Percentiles rank a stretch among this genome's conserved stretches.
phyloP scores from a whole-genome alignment of 305 asterid genomes.

The Fraxinus paxiana region DNA sequence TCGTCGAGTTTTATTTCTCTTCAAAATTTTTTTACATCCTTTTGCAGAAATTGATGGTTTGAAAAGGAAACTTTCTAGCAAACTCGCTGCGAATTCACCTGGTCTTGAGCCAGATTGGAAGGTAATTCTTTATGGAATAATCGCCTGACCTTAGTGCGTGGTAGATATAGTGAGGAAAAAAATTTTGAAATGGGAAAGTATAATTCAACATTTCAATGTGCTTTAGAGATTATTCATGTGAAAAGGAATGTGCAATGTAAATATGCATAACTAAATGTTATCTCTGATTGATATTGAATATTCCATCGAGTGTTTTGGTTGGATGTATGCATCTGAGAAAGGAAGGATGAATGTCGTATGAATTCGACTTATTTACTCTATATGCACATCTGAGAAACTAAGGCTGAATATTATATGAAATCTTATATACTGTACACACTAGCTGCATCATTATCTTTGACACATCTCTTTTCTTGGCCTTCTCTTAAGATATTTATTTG shows the following conservation, averaged over 20 bases:
- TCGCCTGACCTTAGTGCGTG: neutral
- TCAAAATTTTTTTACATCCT: neutral
- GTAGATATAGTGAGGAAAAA: neutral
- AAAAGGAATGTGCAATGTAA: neutral
- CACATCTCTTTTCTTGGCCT: neutral
- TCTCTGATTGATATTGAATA: neutral
- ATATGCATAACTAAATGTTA: neutral
- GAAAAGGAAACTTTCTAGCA: conserved; percentile 95
- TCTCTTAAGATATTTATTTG: neutral
- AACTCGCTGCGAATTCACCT: conserved; percentile 89
- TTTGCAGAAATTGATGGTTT: conserved; percentile 79
- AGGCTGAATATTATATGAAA: neutral
- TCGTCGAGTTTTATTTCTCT: no score
- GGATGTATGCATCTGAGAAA: neutral
- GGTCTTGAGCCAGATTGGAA: conserved; percentile 90
- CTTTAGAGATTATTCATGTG: neutral
- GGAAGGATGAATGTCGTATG: neutral
- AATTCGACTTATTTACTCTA: neutral
- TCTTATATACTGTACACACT: neutral
- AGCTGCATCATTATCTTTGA: neutral
- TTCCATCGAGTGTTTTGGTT: neutral
- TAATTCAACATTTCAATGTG: neutral
- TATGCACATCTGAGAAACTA: neutral
- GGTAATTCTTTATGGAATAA: conserved; percentile 30
- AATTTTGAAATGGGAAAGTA: neutral